Evolutionary conservation across 495 filamentous ascomycete genomes (phyloP).

Genomic region (Xylaria venustula): DNA sequence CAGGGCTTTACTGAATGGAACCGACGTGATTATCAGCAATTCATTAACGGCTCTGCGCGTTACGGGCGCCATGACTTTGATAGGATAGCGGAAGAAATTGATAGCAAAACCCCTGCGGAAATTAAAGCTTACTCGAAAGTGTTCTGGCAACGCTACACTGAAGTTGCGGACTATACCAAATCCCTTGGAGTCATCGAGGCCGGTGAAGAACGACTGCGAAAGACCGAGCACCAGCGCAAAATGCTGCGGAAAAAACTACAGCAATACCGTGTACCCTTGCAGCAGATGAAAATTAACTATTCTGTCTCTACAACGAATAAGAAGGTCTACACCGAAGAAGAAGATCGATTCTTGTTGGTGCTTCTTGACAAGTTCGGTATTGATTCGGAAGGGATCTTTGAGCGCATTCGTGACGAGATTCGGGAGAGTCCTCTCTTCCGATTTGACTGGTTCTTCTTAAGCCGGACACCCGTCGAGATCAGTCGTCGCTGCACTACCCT

Average conservation of each 20-base stretch:
- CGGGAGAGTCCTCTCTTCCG: slow-evolving; percentile 92
- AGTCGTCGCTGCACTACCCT: slow-evolving; percentile 89
- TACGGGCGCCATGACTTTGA: slow-evolving; percentile 84
- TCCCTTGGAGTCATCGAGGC: slow-evolving; percentile 83
- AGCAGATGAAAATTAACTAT: slow-evolving; percentile 98
- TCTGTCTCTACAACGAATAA: slow-evolving; percentile 99
- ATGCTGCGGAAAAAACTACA: slow-evolving; percentile 93
- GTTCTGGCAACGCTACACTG: slow-evolving; percentile 90
- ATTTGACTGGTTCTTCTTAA: slow-evolving; percentile 99
- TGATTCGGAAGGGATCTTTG: slow-evolving; percentile 79
- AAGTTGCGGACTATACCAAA: slow-evolving; percentile 85
- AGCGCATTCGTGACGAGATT: slow-evolving; percentile 87
- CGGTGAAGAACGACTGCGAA: slow-evolving; percentile 84
- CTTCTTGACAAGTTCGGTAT: slow-evolving; percentile 89
- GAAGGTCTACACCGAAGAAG: slow-evolving; percentile 98
- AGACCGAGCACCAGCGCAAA: slow-evolving; percentile 87
- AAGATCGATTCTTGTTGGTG: slow-evolving; percentile 94
- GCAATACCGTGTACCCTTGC: slow-evolving; percentile 92
- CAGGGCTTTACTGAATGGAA: slow-evolving; percentile 95
- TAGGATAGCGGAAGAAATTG: slow-evolving; percentile 83
- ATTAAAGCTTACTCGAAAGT: slow-evolving; percentile 86
- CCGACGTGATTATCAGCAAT: slow-evolving; percentile 95
- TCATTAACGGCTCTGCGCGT: slow-evolving; percentile 90
- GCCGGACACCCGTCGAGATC: slow-evolving; percentile 89
- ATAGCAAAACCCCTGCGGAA: slow-evolving; percentile 82